Percentiles rank a stretch among this genome's conserved stretches.
These are phyloP conservation scores for Ophiognomonia clavigignenti-juglandacearum DNA, from an alignment of 2,329 filamentous ascomycete genomes.

Conservation along the genomic window DNA sequence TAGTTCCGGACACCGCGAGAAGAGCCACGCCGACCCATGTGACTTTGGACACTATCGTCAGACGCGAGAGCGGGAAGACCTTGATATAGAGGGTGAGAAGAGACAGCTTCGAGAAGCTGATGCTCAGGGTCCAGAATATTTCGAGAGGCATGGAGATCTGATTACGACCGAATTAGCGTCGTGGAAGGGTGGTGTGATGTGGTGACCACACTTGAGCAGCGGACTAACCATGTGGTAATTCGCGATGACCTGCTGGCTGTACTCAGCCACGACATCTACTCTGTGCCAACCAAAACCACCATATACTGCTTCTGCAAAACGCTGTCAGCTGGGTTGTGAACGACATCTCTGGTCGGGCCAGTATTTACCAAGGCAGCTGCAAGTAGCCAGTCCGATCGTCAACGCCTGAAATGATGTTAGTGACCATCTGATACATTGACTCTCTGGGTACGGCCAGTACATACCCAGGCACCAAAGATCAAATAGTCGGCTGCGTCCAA, in stretches of 20 bases:
- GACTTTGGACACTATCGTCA: conserved; percentile 13
- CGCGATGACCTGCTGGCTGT: not conserved
- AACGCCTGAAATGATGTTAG: conserved; percentile 1
- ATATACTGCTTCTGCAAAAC: not conserved
- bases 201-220: too few relatives aligned
- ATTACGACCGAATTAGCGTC: too few relatives aligned
- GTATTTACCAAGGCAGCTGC: conserved; percentile 1
- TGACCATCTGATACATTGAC: not conserved
- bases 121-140: conserved; percentile 10
- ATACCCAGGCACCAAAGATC: conserved; percentile 6
- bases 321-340: not conserved
- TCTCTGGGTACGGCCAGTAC: not conserved
- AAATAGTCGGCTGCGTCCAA: conserved; percentile 7
- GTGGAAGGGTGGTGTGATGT: too few relatives aligned
- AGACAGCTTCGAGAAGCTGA: conserved; percentile 11
- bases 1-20: conserved; percentile 18
- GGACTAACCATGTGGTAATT: conserved; percentile 7
- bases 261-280: not conserved
- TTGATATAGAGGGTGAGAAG: conserved; percentile 11
- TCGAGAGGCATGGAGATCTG: conserved; percentile 9
- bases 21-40: conserved; percentile 15
- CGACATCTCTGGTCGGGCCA: not conserved
- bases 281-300: conserved; percentile 10
- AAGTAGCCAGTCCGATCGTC: not conserved
- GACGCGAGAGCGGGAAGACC: conserved; percentile 6